Percentiles rank a stretch among this genome's conserved stretches.
These are phyloP conservation scores for Suillus variegatus DNA, from an alignment of 768 basidiomycete species.

Conservation along the genomic window DNA sequence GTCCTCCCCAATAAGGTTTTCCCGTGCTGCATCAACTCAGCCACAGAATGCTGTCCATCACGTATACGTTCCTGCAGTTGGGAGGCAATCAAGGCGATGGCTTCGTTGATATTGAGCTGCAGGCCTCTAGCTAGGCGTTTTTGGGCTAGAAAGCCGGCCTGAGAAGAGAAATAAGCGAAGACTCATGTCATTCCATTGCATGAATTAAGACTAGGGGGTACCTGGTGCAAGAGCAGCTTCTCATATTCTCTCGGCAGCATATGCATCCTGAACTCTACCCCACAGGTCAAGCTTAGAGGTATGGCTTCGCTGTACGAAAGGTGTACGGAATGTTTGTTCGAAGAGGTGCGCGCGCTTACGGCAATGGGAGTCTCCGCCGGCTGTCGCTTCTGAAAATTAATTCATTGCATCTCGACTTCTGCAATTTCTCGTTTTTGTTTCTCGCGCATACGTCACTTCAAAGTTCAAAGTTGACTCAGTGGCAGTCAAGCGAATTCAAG, in stretches of 20 bases:
- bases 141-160: constrained; percentile 91
- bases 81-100: constrained; percentile 86
- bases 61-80: constrained; percentile 93
- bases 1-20: constrained; percentile 84
- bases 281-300: neutral
- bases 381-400: neutral
- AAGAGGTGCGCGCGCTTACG: neutral
- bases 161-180: neutral
- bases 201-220: constrained; percentile 17
- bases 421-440: neutral
- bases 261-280: constrained; percentile 48
- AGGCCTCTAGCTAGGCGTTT: constrained; percentile 94
- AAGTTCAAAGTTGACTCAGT: neutral
- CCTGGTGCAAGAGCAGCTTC: constrained; percentile 76
- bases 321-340: neutral
- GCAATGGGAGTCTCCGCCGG: neutral
- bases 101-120: constrained; percentile 84
- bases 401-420: neutral
- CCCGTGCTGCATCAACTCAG: constrained; percentile 92
- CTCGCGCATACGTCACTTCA: neutral
- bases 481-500: neutral
- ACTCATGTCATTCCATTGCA: neutral
- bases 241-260: constrained; percentile 75
- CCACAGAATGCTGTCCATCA: constrained; percentile 84
- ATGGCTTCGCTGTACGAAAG: neutral